Evolutionary conservation across 176 grass and related monocot genomes (phyloP).

Genomic region (Oryza coarctata): DNA sequence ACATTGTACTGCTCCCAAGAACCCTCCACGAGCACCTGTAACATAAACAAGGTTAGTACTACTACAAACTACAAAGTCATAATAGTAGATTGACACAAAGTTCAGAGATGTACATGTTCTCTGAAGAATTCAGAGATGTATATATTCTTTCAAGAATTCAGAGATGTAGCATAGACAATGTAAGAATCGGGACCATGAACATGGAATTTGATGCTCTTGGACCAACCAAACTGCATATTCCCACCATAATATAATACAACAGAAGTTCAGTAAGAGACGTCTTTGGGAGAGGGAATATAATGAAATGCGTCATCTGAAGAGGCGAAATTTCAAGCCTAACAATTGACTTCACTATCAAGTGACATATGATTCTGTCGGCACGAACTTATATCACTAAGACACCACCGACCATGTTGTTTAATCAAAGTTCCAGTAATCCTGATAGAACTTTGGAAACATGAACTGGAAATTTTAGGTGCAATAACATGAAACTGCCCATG

Average conservation of each 20-base stretch:
- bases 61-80: neutral
- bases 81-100: neutral
- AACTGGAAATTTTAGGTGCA: neutral
- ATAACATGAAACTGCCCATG: neutral
- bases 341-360: neutral
- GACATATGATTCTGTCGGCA: neutral
- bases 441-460: neutral
- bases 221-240: conserved; percentile 7
- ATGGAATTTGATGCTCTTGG: neutral
- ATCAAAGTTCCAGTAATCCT: neutral
- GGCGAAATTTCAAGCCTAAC: neutral
- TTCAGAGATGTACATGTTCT: neutral
- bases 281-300: conserved; percentile 24
- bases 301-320: conserved; percentile 17
- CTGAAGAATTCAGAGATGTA: neutral
- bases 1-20: conserved; percentile 38
- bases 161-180: neutral
- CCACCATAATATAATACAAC: neutral
- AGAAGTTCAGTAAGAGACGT: conserved; percentile 2
- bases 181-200: no score
- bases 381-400: neutral
- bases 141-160: neutral
- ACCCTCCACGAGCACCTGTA: neutral
- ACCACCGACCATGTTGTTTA: neutral
- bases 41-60: neutral